Base-by-base conservation (phyloP, 768 basidiomycete species). In the Hemileccinum impolitum region DNA sequence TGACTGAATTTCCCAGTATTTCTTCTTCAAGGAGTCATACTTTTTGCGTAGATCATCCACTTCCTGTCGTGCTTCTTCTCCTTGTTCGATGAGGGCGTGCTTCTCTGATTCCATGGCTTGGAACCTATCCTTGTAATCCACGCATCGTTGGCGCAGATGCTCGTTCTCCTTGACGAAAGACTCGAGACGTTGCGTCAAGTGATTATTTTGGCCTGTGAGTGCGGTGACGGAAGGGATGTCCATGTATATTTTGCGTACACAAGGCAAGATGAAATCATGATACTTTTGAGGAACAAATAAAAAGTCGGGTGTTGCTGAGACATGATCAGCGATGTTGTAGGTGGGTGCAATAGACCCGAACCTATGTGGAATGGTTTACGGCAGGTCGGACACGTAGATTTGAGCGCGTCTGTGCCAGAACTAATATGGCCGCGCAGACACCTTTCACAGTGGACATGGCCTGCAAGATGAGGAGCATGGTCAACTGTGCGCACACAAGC, bases 391-490 rank as follows among this genome's bases (percentile, higher is more conserved):
- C 85, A 86, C 78, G 82, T 31, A 72, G 68, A 47, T 68, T 71
- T 44, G 47, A 67, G 55, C 6, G 67, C 67, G 45, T 69, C 63
- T 19, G 57, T 3, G n/a, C 65, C 65, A 41, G 63, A 44, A 42
- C 18, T 48, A 40, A 67, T 59, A 44, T 67, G 54, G 15, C 41
- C 70, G n/a, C 72, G 63, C 31, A 86, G 72, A 54, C 85, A 87
- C 39, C 75, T 71, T 46, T 75, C 71, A 63, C 85, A 86, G 61
- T 84, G 85, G 35, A 86, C 69, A 56, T 87, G 84, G 13, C 85
- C 85, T 86, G 26, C n/a, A n/a, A n/a, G n/a, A n/a, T n/a, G n/a
- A n/a, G n/a, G 25, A 30, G 38, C 17, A 36, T 17, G 23, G 36
- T 56, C 23, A 63, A 43, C 21, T 2, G 14, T 31, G 46, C 8